Base-by-base conservation (phyloP, 805 yeast genomes). In the Saccharomycopsis fermentans region DNA sequence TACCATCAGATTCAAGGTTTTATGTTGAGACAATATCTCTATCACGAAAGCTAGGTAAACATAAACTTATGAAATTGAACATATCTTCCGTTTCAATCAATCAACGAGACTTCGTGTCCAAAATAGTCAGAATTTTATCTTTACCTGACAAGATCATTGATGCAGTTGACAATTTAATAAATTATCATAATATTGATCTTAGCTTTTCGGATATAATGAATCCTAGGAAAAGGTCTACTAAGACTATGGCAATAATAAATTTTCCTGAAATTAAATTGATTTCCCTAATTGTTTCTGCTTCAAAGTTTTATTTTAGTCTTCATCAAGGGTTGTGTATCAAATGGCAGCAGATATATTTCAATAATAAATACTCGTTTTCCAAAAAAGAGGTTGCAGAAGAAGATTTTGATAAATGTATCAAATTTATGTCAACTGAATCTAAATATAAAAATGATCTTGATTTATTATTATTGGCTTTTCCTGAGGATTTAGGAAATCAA, bases 91-190 rank as follows among this genome's bases (percentile, higher is more conserved):
- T 70, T 80, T 57, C 72, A 73, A 58, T 59, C 75, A 1, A 69
- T 77, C 3, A 67, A 74, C 3, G 78, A 78, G 50, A 63, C 78
- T 50, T 66, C 78, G 16, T 63, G 83, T 5, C 81, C 90, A 0
- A 74, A 83, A 2, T 79, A 78, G 43, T 64, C 84, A 1, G 77
- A 77, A 27, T 57, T 66, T 0, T 68, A 75, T 32, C 71, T 74
- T 82, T 97, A 65, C 97, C 99, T 0, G 98, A 94, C 70, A 97
- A 95, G 77, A 94, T 99, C 0, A 96, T 94, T 52, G 98, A 94
- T 71, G 81, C 94, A 65, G 86, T 79, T 52, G 97, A 92, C 71
- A 77, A 96, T 67, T 73, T 90, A 58, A 92, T 94, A 70, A 88
- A 87, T 73, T 89, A 85, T 65, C 90, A 94, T 69, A 48, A 57